Evolutionary conservation across 2,329 filamentous ascomycete species (phyloP), one percentile per base, ranked within the genome.

Genomic region (Biscogniauxia sp.): DNA sequence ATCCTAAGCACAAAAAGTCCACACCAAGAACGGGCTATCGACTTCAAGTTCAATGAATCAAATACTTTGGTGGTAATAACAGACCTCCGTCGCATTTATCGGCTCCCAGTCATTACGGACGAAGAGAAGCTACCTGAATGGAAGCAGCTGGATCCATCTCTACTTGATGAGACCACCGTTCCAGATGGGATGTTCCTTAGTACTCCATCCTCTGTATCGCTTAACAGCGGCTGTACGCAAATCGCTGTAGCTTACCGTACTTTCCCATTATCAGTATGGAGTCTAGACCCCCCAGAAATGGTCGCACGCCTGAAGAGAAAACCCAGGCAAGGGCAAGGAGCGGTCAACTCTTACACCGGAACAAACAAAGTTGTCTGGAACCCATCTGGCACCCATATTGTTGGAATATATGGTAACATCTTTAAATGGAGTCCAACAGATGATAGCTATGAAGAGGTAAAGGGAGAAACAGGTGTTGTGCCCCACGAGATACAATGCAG

Each of bases 381-480:
- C 60, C 60, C 69, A 1, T 62, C 65, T 20, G 57, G 51, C 23
- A 60, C 52, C 5, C 57, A 67, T 6, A 28, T 71, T 0, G 49
- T 71, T 23, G 68, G 69, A 5, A 66, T 71, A 26, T 66, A 66
- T 37, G 69, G 69, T 2, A 49, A 59, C 32, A 61, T 71, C 19
- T 70, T 72, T 58, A 70, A 69, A 59, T 71, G 69, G 69, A 59
- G 53, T 25, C 67, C 66, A 1, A 20, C 59, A 17, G 64, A 69
- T 15, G 57, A 67, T 20, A 60, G 37, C 1, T 64, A 68, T 52
- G 57, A 70, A 25, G 68, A 68, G 51, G 58, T 67, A 2, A 51
- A 62, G 9, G 53, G 55, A 1, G 61, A 62, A 11, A 45, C 55
- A 5, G 61, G 54, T 17, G 56, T 55, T n/a, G 56, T 51, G 17